phyloP scores from a whole-genome alignment of 257 asterid genomes.

The Nicotiana noctiflora region DNA sequence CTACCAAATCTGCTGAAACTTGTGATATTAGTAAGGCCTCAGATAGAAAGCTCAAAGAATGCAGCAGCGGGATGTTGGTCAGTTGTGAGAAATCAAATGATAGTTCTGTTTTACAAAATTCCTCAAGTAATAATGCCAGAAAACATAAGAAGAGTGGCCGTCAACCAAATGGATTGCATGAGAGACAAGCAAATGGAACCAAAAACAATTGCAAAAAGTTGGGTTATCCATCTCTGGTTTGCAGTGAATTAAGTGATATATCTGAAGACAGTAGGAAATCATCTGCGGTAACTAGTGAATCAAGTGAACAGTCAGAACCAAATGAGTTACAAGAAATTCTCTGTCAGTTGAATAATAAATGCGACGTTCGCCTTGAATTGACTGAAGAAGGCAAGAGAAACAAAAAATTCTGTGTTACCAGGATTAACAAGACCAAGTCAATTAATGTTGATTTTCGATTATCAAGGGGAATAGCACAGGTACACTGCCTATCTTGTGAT shows the following conservation, averaged over 20 bases:
- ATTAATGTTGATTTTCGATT: constrained; percentile 91
- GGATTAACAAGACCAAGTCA: constrained; percentile 72
- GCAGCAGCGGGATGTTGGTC: constrained; percentile 25
- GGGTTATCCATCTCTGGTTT: constrained; percentile 26
- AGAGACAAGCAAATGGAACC: constrained; percentile 39
- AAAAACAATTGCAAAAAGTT: constrained; percentile 31
- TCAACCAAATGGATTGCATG: constrained; percentile 39
- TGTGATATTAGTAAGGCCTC: constrained; percentile 21
- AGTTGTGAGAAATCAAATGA: constrained; percentile 30
- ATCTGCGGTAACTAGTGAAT: constrained; percentile 23
- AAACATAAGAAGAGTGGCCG: constrained; percentile 17
- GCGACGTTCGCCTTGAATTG: constrained; percentile 44
- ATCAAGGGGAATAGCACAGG: constrained; percentile 98
- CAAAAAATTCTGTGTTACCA: constrained; percentile 62
- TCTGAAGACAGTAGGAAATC: constrained; percentile 13
- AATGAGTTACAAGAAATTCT: constrained; percentile 40
- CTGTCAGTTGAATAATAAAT: constrained; percentile 43
- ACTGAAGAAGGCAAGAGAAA: constrained; percentile 49
- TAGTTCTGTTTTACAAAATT: constrained; percentile 21
- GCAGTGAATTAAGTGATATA: constrained; percentile 21
- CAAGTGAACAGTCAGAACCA: constrained; percentile 30
- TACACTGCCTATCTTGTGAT: constrained; percentile 25
- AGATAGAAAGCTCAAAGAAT: not conserved
- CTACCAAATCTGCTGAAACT: constrained; percentile 33
- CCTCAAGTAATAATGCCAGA: constrained; percentile 9